Conservation (phyloP, 768 basidiomycete genomes). For the Mycena sanguinolenta region DNA sequence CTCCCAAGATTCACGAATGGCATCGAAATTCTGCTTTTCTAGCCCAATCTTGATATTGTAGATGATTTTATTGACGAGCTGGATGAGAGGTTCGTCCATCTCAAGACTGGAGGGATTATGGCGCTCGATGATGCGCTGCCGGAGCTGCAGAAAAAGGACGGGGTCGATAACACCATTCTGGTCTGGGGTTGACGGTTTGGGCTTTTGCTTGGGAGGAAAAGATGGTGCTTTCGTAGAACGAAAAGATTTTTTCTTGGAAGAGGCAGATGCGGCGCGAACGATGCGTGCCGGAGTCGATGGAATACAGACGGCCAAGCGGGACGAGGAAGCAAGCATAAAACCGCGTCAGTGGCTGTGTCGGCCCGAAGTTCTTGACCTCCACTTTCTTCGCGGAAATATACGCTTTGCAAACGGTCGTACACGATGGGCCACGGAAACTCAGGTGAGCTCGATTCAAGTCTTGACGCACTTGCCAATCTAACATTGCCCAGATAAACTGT, state of each 20-base stretch:
- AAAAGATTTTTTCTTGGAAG: slow-evolving; percentile 4
- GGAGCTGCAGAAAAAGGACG: slow-evolving; percentile 20
- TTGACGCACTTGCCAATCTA: slow-evolving; percentile 47
- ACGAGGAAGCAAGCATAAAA: slow-evolving; percentile 10
- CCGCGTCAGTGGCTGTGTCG: background rate
- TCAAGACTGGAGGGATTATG: slow-evolving; percentile 28
- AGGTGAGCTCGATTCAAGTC: slow-evolving; percentile 56
- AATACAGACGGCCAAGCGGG: slow-evolving; percentile 10
- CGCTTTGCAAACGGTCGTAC: too few relatives aligned
- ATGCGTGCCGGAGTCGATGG: background rate
- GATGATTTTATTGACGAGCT: slow-evolving; percentile 49
- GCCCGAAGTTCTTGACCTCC: background rate
- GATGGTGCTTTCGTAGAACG: background rate
- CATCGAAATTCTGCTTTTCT: slow-evolving; percentile 47
- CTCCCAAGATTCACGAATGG: slow-evolving; percentile 55
- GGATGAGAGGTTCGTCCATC: slow-evolving; percentile 30
- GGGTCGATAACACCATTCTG: slow-evolving; percentile 26
- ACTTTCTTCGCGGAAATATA: slow-evolving; percentile 1
- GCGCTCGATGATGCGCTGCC: slow-evolving; percentile 33
- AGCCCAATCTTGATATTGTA: slow-evolving; percentile 55
- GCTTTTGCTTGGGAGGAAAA: slow-evolving; percentile 21
- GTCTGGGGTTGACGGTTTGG: background rate
- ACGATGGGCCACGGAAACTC: slow-evolving; percentile 89
- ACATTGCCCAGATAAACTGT: slow-evolving; percentile 23
- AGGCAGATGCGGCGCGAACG: slow-evolving; percentile 27